Conservation (phyloP, 2,329 filamentous ascomycete genomes). For the Colletotrichum sp. region DNA sequence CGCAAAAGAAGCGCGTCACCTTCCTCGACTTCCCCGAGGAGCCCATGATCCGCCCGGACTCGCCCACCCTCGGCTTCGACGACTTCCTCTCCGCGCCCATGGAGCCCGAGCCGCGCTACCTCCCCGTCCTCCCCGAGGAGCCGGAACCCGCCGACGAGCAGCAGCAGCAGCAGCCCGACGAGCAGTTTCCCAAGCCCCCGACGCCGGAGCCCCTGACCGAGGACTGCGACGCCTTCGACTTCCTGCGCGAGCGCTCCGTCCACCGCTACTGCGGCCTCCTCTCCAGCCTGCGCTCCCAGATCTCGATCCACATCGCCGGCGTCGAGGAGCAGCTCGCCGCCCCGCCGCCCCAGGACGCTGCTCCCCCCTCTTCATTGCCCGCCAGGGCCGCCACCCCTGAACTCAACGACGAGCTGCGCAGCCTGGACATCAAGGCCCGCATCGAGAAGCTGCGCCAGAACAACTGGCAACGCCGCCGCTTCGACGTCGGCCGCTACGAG, state of each 20-base stretch:
- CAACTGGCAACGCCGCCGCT: slow-evolving; percentile 62
- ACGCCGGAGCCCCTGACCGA: slow-evolving; percentile 17
- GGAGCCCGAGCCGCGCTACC: slow-evolving; percentile 18
- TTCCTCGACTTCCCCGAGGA: slow-evolving; percentile 45
- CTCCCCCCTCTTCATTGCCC: slow-evolving; percentile 22
- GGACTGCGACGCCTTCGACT: slow-evolving; percentile 31
- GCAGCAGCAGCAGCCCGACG: not conserved
- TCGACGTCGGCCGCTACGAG: slow-evolving; percentile 59
- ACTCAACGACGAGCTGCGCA: slow-evolving; percentile 38
- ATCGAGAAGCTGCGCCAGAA: slow-evolving; percentile 59
- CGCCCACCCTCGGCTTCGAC: slow-evolving; percentile 63
- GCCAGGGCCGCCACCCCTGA: slow-evolving; percentile 12
- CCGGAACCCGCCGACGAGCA: slow-evolving; percentile 23
- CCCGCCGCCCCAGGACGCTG: slow-evolving; percentile 21
- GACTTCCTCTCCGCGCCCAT: slow-evolving; percentile 35
- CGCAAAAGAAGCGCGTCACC: slow-evolving; percentile 42
- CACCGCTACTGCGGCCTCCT: slow-evolving; percentile 56
- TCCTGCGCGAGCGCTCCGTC: slow-evolving; percentile 47
- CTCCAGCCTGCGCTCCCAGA: slow-evolving; percentile 50
- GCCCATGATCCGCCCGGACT: slow-evolving; percentile 61
- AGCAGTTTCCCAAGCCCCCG: slow-evolving; percentile 24
- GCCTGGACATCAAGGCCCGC: slow-evolving; percentile 50
- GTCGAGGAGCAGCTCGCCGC: slow-evolving; percentile 45
- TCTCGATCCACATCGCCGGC: slow-evolving; percentile 50
- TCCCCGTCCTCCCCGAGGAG: slow-evolving; percentile 17